Evolutionary conservation across 768 basidiomycete genomes (phyloP).

Genomic region (Amanita molliuscula): DNA sequence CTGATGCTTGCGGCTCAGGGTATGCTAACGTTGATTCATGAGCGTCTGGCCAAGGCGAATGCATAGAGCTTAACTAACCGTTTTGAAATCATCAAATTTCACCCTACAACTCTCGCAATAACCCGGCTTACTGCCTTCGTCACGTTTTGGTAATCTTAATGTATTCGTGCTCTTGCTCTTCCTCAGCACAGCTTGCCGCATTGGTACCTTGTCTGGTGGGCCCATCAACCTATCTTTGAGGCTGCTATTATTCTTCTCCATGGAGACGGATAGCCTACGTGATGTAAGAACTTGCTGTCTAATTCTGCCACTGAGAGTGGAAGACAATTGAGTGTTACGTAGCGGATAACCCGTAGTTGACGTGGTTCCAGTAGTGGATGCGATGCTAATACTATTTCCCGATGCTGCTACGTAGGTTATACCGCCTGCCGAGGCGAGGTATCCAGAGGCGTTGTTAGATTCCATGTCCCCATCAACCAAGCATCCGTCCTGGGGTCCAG

Average conservation of each 20-base stretch:
- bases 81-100: slow-evolving; percentile 82
- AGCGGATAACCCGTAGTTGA: slow-evolving; percentile 44
- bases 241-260: slow-evolving; percentile 14
- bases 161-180: slow-evolving; percentile 81
- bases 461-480: slow-evolving; percentile 35
- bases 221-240: slow-evolving; percentile 44
- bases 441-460: slow-evolving; percentile 63
- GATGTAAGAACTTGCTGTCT: slow-evolving; percentile 62
- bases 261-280: slow-evolving; percentile 30
- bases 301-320: slow-evolving; percentile 42
- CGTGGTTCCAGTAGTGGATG: slow-evolving; percentile 84
- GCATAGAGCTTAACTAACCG: slow-evolving; percentile 35
- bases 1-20: slow-evolving; percentile 60
- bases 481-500: slow-evolving; percentile 13
- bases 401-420: slow-evolving; percentile 80
- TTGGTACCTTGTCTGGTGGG: slow-evolving; percentile 52
- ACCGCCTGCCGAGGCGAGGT: slow-evolving; percentile 41
- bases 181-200: slow-evolving; percentile 40
- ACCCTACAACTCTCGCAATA: slow-evolving; percentile 95
- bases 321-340: slow-evolving; percentile 39
- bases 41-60: slow-evolving; percentile 3
- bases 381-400: slow-evolving; percentile 89
- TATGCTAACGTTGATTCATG: slow-evolving; percentile 44
- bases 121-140: slow-evolving; percentile 85
- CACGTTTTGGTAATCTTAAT: slow-evolving; percentile 61